phyloP scores from a whole-genome alignment of 2,329 filamentous ascomycete species.

The Chrysosporium keratinophilum region DNA sequence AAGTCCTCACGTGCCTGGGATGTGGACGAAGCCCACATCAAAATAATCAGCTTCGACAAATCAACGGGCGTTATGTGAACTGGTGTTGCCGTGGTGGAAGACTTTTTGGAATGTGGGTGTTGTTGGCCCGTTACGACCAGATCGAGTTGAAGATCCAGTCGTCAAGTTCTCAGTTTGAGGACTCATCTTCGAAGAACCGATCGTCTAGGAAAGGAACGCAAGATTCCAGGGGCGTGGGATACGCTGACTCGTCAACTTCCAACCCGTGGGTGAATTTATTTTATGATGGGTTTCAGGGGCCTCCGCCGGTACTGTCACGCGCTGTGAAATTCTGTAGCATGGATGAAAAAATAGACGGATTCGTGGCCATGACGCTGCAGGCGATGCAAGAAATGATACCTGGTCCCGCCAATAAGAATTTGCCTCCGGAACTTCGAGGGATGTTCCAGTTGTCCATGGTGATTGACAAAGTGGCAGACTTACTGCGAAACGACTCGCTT shows the following conservation, averaged over 20 bases:
- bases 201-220: constrained; percentile 9
- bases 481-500: constrained; percentile 35
- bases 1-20: constrained; percentile 13
- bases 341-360: constrained; percentile 21
- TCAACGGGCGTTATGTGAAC: constrained; percentile 10
- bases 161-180: constrained; percentile 9
- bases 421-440: constrained; percentile 23
- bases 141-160: constrained; percentile 15
- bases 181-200: background rate
- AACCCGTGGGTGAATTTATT: constrained; percentile 10
- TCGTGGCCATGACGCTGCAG: constrained; percentile 23
- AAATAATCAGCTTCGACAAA: constrained; percentile 2
- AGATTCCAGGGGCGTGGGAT: constrained; percentile 14
- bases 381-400: constrained; percentile 12
- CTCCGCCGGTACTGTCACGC: background rate
- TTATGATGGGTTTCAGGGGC: constrained; percentile 5
- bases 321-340: constrained; percentile 10
- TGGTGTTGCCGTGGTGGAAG: constrained; percentile 31
- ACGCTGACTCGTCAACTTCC: constrained; percentile 6
- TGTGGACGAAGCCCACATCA: constrained; percentile 10
- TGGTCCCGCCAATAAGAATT: constrained; percentile 15
- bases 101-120: constrained; percentile 28
- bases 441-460: constrained; percentile 31
- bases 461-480: constrained; percentile 29
- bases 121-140: constrained; percentile 32